These are phyloP conservation scores for Lathyrus oleraceus DNA, from an alignment of 306 rosid species.

Conservation along the genomic window DNA sequence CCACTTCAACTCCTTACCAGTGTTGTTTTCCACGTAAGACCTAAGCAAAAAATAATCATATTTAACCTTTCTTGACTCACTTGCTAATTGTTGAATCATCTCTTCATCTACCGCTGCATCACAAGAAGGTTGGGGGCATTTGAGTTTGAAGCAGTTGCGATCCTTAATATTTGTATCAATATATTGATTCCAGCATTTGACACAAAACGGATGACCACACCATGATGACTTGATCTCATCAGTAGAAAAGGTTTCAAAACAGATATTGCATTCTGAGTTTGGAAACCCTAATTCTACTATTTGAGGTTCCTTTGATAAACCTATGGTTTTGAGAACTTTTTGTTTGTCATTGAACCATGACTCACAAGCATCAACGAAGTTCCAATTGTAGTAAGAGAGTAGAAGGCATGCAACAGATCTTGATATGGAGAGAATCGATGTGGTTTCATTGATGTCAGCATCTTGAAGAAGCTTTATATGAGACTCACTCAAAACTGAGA, in stretches of 20 bases:
- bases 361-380: neutral
- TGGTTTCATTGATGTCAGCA: neutral
- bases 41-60: neutral
- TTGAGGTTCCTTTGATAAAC: neutral
- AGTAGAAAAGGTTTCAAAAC: neutral
- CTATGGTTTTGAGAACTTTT: neutral
- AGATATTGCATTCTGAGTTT: neutral
- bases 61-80: neutral
- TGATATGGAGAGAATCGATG: neutral
- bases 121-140: constrained; percentile 16
- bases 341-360: neutral
- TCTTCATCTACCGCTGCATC: neutral
- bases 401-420: neutral
- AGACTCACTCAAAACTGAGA: neutral
- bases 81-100: constrained; percentile 6
- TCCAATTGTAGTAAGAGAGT: neutral
- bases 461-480: neutral
- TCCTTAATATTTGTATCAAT: neutral
- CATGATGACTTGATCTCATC: neutral
- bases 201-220: constrained; percentile 32
- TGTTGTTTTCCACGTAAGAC: constrained; percentile 32
- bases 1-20: constrained; percentile 14
- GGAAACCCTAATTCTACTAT: neutral
- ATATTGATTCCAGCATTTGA: constrained; percentile 11
- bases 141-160: constrained; percentile 12